phyloP scores from a whole-genome alignment of 306 rosid genomes.

The Citrullus colocynthis region DNA sequence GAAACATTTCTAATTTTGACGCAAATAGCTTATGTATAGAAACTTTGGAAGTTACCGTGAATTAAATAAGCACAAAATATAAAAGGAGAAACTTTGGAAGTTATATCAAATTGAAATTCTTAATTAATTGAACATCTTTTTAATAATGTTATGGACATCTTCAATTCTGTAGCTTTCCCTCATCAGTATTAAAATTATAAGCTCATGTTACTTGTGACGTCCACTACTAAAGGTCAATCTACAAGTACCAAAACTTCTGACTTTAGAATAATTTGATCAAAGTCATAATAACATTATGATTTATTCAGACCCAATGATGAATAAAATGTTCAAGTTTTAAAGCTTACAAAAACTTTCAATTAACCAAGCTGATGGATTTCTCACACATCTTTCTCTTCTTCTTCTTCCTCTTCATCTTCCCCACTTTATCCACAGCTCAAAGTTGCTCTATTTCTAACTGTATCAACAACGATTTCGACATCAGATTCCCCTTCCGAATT shows the following conservation, averaged over 20 bases:
- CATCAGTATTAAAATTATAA: not conserved
- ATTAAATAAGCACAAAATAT: not conserved
- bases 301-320: not conserved
- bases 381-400: slow-evolving; percentile 6
- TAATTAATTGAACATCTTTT: not conserved
- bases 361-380: not conserved
- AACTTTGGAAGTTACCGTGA: too few relatives aligned
- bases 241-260: not conserved
- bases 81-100: not conserved
- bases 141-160: not conserved
- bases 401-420: slow-evolving; percentile 24
- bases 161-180: not conserved
- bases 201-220: not conserved
- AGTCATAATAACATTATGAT: not conserved
- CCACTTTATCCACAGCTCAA: slow-evolving; percentile 11
- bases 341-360: not conserved
- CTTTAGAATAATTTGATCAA: not conserved
- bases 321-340: not conserved
- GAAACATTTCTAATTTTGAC: not conserved
- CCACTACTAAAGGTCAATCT: not conserved
- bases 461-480: slow-evolving; percentile 9
- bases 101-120: not conserved
- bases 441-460: slow-evolving; percentile 32
- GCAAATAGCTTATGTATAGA: not conserved
- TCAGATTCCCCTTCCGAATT: slow-evolving; percentile 58